Conservation (phyloP, 495 filamentous ascomycete species). For the Hypoxylon perforatum region DNA sequence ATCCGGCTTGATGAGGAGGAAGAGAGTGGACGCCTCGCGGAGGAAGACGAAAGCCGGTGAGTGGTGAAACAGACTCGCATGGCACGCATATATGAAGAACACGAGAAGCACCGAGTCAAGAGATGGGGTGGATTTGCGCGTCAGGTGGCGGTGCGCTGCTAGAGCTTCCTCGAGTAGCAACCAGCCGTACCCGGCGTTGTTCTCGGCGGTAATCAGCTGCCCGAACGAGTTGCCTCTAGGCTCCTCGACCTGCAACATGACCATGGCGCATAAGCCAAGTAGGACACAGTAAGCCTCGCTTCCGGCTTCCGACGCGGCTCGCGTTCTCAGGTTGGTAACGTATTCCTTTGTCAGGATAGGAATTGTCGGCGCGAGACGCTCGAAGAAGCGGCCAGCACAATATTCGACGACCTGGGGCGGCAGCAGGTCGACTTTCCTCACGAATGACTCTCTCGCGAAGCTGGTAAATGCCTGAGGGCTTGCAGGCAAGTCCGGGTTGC, state of each 20-base stretch:
- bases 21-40: conserved; percentile 68
- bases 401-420: conserved; percentile 40
- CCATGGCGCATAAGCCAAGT: conserved; percentile 48
- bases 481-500: conserved; percentile 17
- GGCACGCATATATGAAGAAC: conserved; percentile 77
- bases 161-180: conserved; percentile 44
- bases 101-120: conserved; percentile 71
- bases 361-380: conserved; percentile 55
- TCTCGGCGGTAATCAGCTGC: conserved; percentile 24
- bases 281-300: conserved; percentile 50
- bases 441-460: conserved; percentile 32
- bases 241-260: conserved; percentile 50
- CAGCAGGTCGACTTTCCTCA: conserved; percentile 25
- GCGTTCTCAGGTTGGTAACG: conserved; percentile 37
- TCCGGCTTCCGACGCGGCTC: conserved; percentile 30
- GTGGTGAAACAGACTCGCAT: conserved; percentile 72
- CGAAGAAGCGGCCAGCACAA: conserved; percentile 54
- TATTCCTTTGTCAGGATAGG: conserved; percentile 50
- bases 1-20: conserved; percentile 53
- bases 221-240: conserved; percentile 23
- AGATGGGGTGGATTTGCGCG: conserved; percentile 54
- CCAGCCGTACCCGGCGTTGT: conserved; percentile 45
- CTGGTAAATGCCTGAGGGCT: conserved; percentile 36
- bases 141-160: conserved; percentile 35
- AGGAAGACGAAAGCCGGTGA: conserved; percentile 71